Evolutionary conservation across 2,329 filamentous ascomycete genomes (phyloP).

Genomic region (Ophiocordyceps sinensis): DNA sequence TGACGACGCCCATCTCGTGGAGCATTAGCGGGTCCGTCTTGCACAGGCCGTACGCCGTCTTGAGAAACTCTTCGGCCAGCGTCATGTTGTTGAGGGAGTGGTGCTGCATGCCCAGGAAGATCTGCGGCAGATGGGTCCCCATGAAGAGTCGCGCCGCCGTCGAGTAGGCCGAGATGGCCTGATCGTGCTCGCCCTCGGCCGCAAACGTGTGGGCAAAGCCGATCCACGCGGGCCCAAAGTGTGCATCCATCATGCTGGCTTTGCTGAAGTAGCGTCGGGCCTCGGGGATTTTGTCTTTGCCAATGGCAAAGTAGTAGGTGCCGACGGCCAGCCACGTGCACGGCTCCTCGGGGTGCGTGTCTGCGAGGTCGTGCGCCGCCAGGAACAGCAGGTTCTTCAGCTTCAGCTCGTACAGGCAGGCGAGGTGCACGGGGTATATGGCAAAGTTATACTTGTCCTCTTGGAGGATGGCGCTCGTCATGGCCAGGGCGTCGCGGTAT

Average conservation of each 20-base stretch:
- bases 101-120: constrained; percentile 98
- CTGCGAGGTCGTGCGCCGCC: constrained; percentile 81
- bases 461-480: constrained; percentile 71
- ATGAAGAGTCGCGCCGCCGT: constrained; percentile 92
- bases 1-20: constrained; percentile 93
- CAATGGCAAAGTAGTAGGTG: constrained; percentile 82
- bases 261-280: constrained; percentile 94
- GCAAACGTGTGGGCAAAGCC: constrained; percentile 98
- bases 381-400: constrained; percentile 84
- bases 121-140: constrained; percentile 86
- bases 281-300: constrained; percentile 78
- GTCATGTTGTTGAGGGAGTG: constrained; percentile 90
- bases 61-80: constrained; percentile 85
- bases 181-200: constrained; percentile 92
- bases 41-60: constrained; percentile 73
- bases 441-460: constrained; percentile 80
- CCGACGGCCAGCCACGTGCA: constrained; percentile 91
- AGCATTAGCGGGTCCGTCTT: constrained; percentile 76
- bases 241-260: constrained; percentile 91
- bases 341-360: constrained; percentile 80
- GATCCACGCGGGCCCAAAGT: constrained; percentile 96
- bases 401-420: constrained; percentile 76
- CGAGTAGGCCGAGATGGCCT: constrained; percentile 94
- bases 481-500: constrained; percentile 70
- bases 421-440: constrained; percentile 81